Base-by-base conservation (phyloP, 225 moss, liverwort and hornwort species). In the Physcomitrium patens region DNA sequence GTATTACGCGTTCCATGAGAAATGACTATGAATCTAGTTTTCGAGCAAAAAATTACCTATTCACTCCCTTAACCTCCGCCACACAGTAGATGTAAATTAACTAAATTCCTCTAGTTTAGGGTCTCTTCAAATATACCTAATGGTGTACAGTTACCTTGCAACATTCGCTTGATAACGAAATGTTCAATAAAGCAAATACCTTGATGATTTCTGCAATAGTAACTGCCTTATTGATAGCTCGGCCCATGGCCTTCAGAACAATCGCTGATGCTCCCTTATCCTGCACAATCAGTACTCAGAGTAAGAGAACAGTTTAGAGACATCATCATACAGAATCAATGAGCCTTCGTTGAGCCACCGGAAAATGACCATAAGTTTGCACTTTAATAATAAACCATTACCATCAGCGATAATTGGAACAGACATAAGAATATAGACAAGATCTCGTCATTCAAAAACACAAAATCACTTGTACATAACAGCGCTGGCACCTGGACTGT, bases 181-280 rank as follows among this genome's bases (percentile, higher is more conserved):
- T n/a, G 24, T 12, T 52, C n/a, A 53, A 26, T 53, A 9, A 11
- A 41, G 14, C 7, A 52, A 72, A 65, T 43, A 97, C 97, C 91
- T 97, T 97, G 24, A 97, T 97, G 76, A 97, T 97, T 85, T 97
- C 94, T 60, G 97, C 97, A 75, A 97, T 97, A 45, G 94, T 97
- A 69, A 94, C 94, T 71, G 97, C 94, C 93, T 97, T 97, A 87
- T 97, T 97, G 64, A 97, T 97, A 65, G 97, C 97, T 76, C 97
- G 94, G 49, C 97, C 97, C 97, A 97, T 97, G 15, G 97, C 97
- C 85, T 97, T 97, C 85, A 97, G 87, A 37, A 94, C 94, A 80
- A 97, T 97, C 78, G 94, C 97, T 18, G 90, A 83, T 43, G 97
- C 93, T 72, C 94, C 94, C 76, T 97, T 97, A 74, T 97, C 94